A percentile compares a stretch with the other conserved stretches of the same genome.
phyloP scores from a whole-genome alignment of 208 protist genomes.

The Vickermania spadyakhi region DNA sequence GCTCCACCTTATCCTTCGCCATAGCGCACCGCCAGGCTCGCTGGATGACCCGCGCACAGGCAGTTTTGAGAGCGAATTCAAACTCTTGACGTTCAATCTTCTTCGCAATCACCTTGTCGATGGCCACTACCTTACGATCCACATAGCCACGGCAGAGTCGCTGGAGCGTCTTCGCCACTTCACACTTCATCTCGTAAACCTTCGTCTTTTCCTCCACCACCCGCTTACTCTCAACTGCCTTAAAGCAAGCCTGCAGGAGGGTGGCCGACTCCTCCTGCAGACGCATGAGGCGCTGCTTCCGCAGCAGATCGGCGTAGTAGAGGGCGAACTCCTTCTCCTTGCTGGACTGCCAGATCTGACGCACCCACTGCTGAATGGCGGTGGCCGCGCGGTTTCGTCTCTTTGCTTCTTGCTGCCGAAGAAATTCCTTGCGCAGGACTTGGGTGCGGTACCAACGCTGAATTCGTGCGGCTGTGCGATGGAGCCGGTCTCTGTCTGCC shows the following conservation, averaged over 20 bases:
- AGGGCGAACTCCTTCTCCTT: constrained; percentile 55
- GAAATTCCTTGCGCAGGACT: constrained; percentile 33
- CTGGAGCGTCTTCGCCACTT: constrained; percentile 34
- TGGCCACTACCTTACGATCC: constrained; percentile 22
- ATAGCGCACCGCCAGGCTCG: constrained; percentile 62
- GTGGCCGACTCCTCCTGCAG: constrained; percentile 27
- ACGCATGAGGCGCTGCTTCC: constrained; percentile 26
- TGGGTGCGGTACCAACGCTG: constrained; percentile 62
- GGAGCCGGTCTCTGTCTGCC: constrained; percentile 34
- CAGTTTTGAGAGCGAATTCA: constrained; percentile 16
- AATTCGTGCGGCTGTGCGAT: constrained; percentile 36
- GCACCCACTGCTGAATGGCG: constrained; percentile 54
- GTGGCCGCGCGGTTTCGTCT: constrained; percentile 28
- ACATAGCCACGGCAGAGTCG: constrained; percentile 46
- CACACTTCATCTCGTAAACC: constrained; percentile 27
- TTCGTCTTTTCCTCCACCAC: constrained; percentile 42
- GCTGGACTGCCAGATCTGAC: constrained; percentile 19
- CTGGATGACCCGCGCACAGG: constrained; percentile 60
- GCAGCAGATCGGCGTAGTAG: constrained; percentile 53
- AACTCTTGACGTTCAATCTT: constrained; percentile 17
- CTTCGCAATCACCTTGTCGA: constrained; percentile 20
- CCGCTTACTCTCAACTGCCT: constrained; percentile 23
- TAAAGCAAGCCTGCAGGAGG: constrained; percentile 38
- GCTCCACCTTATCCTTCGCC: constrained; percentile 49
- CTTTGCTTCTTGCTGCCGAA: constrained; percentile 27